Percentiles rank a stretch among this genome's conserved stretches.
Evolutionary conservation across 2,329 filamentous ascomycete species (phyloP).

Genomic region (Paracoccidioides lutzii): DNA sequence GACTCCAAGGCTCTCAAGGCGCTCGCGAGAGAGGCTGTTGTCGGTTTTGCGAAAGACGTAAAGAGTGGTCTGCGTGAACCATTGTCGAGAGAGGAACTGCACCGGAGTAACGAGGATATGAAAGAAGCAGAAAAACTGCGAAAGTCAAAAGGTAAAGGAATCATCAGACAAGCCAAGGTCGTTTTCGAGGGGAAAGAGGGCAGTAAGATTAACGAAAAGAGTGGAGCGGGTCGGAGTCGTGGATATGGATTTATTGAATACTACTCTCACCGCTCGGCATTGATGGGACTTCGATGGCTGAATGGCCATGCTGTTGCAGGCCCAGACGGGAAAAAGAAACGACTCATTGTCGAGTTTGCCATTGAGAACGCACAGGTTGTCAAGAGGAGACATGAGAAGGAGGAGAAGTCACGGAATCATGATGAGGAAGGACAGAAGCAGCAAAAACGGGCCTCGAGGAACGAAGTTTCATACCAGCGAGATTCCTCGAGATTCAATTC

Average conservation of each 20-base stretch:
- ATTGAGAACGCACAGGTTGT: constrained; percentile 97
- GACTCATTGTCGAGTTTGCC: constrained; percentile 89
- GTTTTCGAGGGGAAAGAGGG: constrained; percentile 83
- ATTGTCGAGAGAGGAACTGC: constrained; percentile 79
- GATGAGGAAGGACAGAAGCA: constrained; percentile 12
- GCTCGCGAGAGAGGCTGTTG: constrained; percentile 79
- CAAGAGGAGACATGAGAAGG: constrained; percentile 56
- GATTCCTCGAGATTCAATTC: constrained; percentile 3
- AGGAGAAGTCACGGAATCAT: constrained; percentile 39
- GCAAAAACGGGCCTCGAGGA: constrained; percentile 8
- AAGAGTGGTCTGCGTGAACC: constrained; percentile 62
- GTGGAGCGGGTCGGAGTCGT: constrained; percentile 67
- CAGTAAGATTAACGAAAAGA: constrained; percentile 64
- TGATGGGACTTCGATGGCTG: constrained; percentile 89
- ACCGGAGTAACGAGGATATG: constrained; percentile 67
- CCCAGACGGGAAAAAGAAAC: constrained; percentile 47
- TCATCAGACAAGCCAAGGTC: constrained; percentile 88
- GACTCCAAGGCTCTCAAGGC: constrained; percentile 81
- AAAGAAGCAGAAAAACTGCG: constrained; percentile 66
- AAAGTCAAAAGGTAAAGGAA: constrained; percentile 68
- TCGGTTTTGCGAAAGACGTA: constrained; percentile 84
- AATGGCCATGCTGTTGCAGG: constrained; percentile 56
- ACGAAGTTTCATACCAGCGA: constrained; percentile 10
- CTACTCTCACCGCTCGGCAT: constrained; percentile 77
- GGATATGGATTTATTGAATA: constrained; percentile 98